Percentiles rank a stretch among this genome's conserved stretches.
Evolutionary conservation across 1,139 yeast genomes (phyloP).

Genomic region (Lodderomyces orthopsilosis): DNA sequence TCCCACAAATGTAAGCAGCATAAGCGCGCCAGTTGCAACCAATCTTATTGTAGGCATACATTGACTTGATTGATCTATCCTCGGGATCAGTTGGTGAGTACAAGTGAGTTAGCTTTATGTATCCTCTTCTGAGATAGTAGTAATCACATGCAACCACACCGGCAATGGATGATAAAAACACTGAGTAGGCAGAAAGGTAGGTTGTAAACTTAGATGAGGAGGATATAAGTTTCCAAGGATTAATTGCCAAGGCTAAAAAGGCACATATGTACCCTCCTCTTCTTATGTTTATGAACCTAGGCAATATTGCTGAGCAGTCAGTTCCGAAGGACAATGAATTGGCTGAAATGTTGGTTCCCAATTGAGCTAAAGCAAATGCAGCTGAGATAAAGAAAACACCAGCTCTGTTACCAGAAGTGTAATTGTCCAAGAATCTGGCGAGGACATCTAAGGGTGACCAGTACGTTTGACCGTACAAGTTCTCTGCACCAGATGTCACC

Average conservation of each 20-base stretch:
- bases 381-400: conserved; percentile 81
- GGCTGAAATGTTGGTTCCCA: conserved; percentile 91
- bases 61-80: conserved; percentile 25
- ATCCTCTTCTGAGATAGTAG: conserved; percentile 73
- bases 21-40: conserved; percentile 86
- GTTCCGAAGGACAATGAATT: conserved; percentile 90
- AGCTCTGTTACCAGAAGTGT: conserved; percentile 60
- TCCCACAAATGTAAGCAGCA: conserved; percentile 69
- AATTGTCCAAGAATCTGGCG: conserved; percentile 58
- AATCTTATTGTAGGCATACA: conserved; percentile 56
- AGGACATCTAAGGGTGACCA: conserved; percentile 89
- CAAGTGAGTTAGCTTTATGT: conserved; percentile 59
- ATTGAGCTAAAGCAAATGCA: conserved; percentile 80
- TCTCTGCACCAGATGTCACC: conserved; percentile 77
- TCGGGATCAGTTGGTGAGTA: conserved; percentile 45
- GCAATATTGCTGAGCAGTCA: conserved; percentile 81
- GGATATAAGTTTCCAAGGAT: conserved; percentile 85
- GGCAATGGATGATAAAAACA: conserved; percentile 81
- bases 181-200: conserved; percentile 81
- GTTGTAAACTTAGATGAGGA: conserved; percentile 78
- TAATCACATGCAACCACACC: conserved; percentile 82
- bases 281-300: conserved; percentile 75
- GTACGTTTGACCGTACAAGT: conserved; percentile 64
- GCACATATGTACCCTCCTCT: conserved; percentile 85
- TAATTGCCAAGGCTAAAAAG: conserved; percentile 67